Evolutionary conservation across 495 filamentous ascomycete species (phyloP), one percentile per base, ranked within the genome.

Genomic region (Staphylotrichum longicolle): DNA sequence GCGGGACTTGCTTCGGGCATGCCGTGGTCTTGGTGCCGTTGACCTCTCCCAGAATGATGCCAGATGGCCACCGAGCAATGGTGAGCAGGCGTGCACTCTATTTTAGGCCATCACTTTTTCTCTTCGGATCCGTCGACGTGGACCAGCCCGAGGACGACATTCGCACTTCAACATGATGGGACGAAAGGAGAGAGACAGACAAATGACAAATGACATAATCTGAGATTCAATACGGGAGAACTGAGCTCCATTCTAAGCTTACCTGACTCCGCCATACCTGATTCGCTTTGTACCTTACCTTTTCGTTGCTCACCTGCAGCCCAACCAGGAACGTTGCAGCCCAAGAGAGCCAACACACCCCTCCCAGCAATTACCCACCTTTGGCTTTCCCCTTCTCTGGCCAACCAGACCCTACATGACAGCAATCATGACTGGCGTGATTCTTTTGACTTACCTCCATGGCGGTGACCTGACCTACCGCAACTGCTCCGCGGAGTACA

Each of bases 121-220:
- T 27, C 20, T 27, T 27, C 20, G 20, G 20, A 27, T 27, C 20
- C 39, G 32, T 32, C 15, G 39, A 66, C 63, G 63, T 62, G 63
- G 59, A 54, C 37, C 50, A 30, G 44, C 54, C 39, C 35, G 59
- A 35, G 20, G 20, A 27, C 20, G 20, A 27, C 20, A 27, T 27
- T 27, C 20, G 20, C 20, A 27, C 1, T 27, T 27, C 20, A 27
- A 27, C 20, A 27, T 27, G 20, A 27, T 27, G 20, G 20, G 20
- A 27, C 20, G 20, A 27, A 27, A 27, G 20, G 20, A 27, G 20
- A 27, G 20, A 27, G 20, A 27, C 20, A 27, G 20, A 27, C 20
- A 27, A 27, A 27, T 27, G 20, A 27, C 20, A 27, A 27, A 27
- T 27, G 20, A 27, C 20, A 27, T 27, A 27, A 27, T 27, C 20